Conservation (phyloP, 148 eudicot genomes). For the Dianthus caryophyllus region DNA sequence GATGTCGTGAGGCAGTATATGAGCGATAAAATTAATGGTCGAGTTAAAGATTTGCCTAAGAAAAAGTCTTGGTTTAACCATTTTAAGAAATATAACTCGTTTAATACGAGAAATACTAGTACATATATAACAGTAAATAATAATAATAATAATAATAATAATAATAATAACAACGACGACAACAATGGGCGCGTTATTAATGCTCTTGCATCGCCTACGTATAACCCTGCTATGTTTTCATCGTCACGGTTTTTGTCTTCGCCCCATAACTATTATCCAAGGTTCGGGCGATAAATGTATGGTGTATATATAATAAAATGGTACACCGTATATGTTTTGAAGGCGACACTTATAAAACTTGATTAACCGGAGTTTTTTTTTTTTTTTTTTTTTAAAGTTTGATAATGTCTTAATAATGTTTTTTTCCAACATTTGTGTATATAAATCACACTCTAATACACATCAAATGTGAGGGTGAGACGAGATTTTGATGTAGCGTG, state of each 20-base stretch:
- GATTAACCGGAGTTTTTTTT: no score
- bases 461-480: no score
- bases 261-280: conserved; percentile 26
- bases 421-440: no score
- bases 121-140: no score
- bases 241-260: conserved; percentile 55
- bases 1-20: conserved; percentile 46
- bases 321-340: no score
- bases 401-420: no score
- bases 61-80: conserved; percentile 54
- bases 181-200: conserved; percentile 30
- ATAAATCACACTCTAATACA: no score
- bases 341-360: no score
- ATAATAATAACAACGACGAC: conserved; percentile 8
- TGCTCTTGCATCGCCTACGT: conserved; percentile 58
- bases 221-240: conserved; percentile 46
- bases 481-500: no score
- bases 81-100: conserved; percentile 40
- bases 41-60: conserved; percentile 32
- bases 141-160: not conserved
- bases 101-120: conserved; percentile 24
- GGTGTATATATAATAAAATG: not conserved
- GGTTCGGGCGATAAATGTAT: not conserved
- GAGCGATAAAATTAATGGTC: conserved; percentile 48
- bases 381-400: no score